Percentiles rank a stretch among this genome's conserved stretches.
phyloP scores from a whole-genome alignment of 1,284 basidiomycete species.

The Pseudozyma sp. region DNA sequence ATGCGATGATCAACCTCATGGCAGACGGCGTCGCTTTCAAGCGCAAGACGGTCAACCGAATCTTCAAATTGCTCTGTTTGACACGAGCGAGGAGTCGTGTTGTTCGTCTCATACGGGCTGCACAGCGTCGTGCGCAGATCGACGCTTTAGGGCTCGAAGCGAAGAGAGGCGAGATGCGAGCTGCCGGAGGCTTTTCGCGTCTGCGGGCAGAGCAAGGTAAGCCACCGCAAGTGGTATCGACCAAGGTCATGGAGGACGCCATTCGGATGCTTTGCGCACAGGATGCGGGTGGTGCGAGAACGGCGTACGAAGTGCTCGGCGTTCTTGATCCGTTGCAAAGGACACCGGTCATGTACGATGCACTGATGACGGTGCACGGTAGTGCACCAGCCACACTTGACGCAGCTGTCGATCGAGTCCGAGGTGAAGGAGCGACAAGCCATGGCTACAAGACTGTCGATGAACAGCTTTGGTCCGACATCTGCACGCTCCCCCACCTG shows the following conservation, averaged over 20 bases:
- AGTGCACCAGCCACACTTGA: conserved; percentile 5
- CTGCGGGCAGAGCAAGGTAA: conserved; percentile 1
- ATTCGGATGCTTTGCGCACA: conserved; percentile 33
- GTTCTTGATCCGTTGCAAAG: conserved; percentile 30
- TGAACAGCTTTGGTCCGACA: conserved; percentile 40
- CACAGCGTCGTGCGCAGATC: conserved; percentile 24
- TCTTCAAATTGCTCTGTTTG: conserved; percentile 28
- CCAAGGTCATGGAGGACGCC: conserved; percentile 18
- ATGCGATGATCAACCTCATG: conserved; percentile 33
- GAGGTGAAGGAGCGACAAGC: neutral
- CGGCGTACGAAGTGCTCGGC: conserved; percentile 35
- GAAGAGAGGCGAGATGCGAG: conserved; percentile 4
- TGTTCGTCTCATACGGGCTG: conserved; percentile 23
- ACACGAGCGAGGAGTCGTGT: conserved; percentile 19
- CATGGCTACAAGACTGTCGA: conserved; percentile 7
- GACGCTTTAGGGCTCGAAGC: neutral
- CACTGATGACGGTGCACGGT: conserved; percentile 36
- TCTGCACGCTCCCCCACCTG: conserved; percentile 16
- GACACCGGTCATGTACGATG: conserved; percentile 43
- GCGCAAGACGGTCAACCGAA: conserved; percentile 16
- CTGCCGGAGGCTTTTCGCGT: conserved; percentile 29
- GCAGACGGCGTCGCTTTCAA: conserved; percentile 33
- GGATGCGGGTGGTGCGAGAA: conserved; percentile 17
- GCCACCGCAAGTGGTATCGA: conserved; percentile 28
- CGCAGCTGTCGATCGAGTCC: no score